Conservation (phyloP, 495 filamentous ascomycete species). For the Parathielavia hyrcaniae region DNA sequence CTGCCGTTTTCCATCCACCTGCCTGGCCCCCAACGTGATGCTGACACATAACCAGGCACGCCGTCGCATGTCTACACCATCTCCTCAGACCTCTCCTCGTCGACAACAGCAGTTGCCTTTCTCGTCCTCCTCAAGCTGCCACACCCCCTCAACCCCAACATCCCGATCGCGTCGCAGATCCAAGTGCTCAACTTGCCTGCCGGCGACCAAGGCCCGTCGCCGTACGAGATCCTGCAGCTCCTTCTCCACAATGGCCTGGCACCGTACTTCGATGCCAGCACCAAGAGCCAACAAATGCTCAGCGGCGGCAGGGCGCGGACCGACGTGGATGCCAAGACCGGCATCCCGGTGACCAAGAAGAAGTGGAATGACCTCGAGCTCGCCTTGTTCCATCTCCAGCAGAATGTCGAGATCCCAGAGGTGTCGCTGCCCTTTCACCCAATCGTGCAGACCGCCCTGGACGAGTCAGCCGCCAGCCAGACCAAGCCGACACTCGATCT, state of each 20-base stretch:
- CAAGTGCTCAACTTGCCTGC: conserved; percentile 84
- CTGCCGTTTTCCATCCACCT: neutral
- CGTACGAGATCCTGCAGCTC: conserved; percentile 83
- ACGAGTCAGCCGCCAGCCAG: conserved; percentile 59
- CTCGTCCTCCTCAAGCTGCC: conserved; percentile 87
- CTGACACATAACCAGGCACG: conserved; percentile 25
- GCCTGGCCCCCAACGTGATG: neutral
- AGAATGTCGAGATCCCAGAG: conserved; percentile 96
- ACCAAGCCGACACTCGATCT: conserved; percentile 66
- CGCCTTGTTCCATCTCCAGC: conserved; percentile 82
- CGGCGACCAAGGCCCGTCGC: conserved; percentile 67
- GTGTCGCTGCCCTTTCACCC: conserved; percentile 79
- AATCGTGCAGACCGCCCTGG: conserved; percentile 74
- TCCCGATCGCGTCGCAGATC: conserved; percentile 77
- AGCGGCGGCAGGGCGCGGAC: conserved; percentile 59
- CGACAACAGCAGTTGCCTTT: conserved; percentile 70
- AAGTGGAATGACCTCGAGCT: conserved; percentile 88
- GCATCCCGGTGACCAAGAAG: conserved; percentile 94
- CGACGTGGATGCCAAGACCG: conserved; percentile 84
- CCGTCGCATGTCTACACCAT: conserved; percentile 65
- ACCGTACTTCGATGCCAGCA: conserved; percentile 93
- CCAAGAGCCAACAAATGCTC: conserved; percentile 68
- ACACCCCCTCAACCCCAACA: conserved; percentile 69
- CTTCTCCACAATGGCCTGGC: conserved; percentile 80
- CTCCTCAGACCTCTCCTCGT: conserved; percentile 71